Conservation (phyloP, 371 early-diverging fungal genomes). For the Syncephalis fuscata region DNA sequence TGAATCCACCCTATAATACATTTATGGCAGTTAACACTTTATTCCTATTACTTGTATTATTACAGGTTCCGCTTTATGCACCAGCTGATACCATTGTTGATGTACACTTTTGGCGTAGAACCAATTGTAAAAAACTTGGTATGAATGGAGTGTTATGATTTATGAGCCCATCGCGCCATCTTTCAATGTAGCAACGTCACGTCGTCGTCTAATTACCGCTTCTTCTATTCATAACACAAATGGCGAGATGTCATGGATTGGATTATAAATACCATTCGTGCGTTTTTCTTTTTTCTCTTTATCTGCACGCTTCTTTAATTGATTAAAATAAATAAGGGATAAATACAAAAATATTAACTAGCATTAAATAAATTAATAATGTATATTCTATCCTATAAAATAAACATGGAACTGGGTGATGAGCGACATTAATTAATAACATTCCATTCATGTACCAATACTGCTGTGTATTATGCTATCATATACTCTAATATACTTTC, state of each 20-base stretch:
- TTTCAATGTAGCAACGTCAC: constrained; percentile 1
- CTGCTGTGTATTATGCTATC: too few species aligned
- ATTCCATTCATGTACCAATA: too few species aligned
- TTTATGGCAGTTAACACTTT: neutral
- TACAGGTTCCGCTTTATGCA: constrained; percentile 36
- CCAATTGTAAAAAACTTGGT: constrained; percentile 71
- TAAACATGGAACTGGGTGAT: too few species aligned
- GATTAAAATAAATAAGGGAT: too few species aligned
- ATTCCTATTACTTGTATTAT: neutral
- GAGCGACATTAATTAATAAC: too few species aligned
- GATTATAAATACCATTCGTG: constrained; percentile 26
- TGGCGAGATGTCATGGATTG: constrained; percentile 42
- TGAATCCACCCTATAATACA: neutral
- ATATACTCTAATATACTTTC: too few species aligned
- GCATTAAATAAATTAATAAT: too few species aligned
- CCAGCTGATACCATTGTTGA: constrained; percentile 32
- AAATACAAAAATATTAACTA: too few species aligned
- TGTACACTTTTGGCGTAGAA: constrained; percentile 73
- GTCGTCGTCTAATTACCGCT: constrained; percentile 4
- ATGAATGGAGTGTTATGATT: constrained; percentile 64
- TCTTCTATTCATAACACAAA: constrained; percentile 29
- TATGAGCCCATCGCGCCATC: constrained; percentile 9
- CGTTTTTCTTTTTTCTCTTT: too few species aligned
- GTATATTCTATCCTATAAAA: too few species aligned
- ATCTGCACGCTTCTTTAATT: too few species aligned